A percentile compares a stretch with the other conserved stretches of the same genome.
Evolutionary conservation across 2,329 filamentous ascomycete species (phyloP).

Genomic region (Ophiocordyceps robertsii): DNA sequence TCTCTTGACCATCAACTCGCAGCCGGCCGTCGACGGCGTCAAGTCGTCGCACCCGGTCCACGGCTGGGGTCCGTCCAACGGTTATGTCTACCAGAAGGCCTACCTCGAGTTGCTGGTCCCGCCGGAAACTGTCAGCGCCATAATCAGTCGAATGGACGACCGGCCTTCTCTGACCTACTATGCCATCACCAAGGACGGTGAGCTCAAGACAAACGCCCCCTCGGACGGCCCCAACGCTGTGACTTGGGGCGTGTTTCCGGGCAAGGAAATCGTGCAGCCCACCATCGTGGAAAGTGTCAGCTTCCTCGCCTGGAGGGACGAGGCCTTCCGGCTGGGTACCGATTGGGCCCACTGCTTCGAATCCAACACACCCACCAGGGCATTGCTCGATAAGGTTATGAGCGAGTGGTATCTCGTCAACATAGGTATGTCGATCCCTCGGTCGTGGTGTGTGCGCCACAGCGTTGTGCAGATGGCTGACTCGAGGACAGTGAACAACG

Average conservation of each 20-base stretch:
- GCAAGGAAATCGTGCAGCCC: slow-evolving; percentile 98
- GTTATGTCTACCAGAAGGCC: slow-evolving; percentile 96
- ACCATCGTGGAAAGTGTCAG: slow-evolving; percentile 98
- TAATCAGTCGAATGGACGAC: slow-evolving; percentile 64
- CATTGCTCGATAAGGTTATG: slow-evolving; percentile 72
- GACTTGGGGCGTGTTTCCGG: slow-evolving; percentile 97
- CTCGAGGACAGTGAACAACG: slow-evolving; percentile 67
- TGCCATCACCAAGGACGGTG: slow-evolving; percentile 72
- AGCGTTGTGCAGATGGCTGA: background rate
- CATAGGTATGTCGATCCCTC: slow-evolving; percentile 53
- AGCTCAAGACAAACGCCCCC: slow-evolving; percentile 71
- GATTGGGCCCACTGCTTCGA: slow-evolving; percentile 94
- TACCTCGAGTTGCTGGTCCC: slow-evolving; percentile 88
- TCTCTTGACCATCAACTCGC: slow-evolving; percentile 91
- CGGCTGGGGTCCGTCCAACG: slow-evolving; percentile 89
- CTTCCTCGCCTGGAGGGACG: slow-evolving; percentile 97
- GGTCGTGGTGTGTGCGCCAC: background rate
- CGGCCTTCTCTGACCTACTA: slow-evolving; percentile 86
- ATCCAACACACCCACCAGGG: slow-evolving; percentile 59
- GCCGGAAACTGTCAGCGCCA: slow-evolving; percentile 61
- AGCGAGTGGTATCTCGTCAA: slow-evolving; percentile 89
- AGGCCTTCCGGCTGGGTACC: slow-evolving; percentile 81
- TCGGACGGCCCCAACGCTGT: slow-evolving; percentile 91
- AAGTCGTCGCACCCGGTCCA: slow-evolving; percentile 78
- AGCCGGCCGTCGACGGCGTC: slow-evolving; percentile 83